Evolutionary conservation across 116 monocot species (phyloP), one percentile per base, ranked within the genome.

Genomic region (Zostera marina): DNA sequence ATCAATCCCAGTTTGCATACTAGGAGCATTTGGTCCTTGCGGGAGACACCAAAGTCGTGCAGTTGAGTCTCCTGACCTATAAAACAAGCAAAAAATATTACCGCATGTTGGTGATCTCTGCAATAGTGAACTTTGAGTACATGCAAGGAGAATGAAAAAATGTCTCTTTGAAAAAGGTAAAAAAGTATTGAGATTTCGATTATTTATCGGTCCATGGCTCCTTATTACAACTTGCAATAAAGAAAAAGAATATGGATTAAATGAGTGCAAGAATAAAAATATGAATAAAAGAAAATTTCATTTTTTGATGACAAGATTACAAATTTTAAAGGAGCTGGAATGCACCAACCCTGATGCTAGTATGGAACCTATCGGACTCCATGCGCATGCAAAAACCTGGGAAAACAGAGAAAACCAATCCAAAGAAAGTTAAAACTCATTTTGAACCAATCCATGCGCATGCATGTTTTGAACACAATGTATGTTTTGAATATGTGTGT

Each of bases 301-400:
- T n/a, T 14, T 56, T 59, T 59, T 44, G 42, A 13, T 61, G 16
- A 58, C 41, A 58, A 26, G 19, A 0, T 0, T 58, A 20, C 41
- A 16, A 24, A 26, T 6, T 2, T 1, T 58, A 19, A 13, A 25
- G 1, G 20, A 40, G 13, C 20, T 51, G 53, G 53, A 46, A 47
- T 46, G 62, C 66, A 79, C 83, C 44, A 44, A 98, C 98, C 98
- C 98, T 42, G 98, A 98, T 60, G 98, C 98, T 21, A 98, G 70
- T 58, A 90, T 72, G 41, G 98, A 83, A 73, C 83, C 76, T 44
- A 70, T 59, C 42, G 98, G 98, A 44, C 87, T 91, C 98, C 98
- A 99, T 56, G 98, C 90, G 73, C 98, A 99, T 52, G 91, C 91
- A 70, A 90, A 90, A 25, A 99, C 98, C 98, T 99, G 53, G n/a